Conservation (phyloP, 2,329 filamentous ascomycete species). For the Aspergillus phoenicis region DNA sequence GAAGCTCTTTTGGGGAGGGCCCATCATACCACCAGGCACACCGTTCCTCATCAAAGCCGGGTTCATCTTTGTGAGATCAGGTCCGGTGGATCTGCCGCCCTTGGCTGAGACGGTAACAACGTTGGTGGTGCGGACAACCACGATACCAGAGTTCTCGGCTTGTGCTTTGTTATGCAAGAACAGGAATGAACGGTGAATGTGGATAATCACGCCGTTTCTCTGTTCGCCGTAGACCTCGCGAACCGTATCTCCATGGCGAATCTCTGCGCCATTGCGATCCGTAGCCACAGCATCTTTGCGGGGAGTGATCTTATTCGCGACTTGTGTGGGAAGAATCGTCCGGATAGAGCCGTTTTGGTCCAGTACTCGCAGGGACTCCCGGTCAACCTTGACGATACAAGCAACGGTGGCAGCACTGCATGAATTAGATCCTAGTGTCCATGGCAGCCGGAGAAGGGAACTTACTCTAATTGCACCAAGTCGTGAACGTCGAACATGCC, state of each 20-base stretch:
- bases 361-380: slow-evolving; percentile 84
- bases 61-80: slow-evolving; percentile 89
- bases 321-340: slow-evolving; percentile 84
- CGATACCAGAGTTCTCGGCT: slow-evolving; percentile 85
- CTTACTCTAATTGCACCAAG: slow-evolving; percentile 84
- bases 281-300: slow-evolving; percentile 86
- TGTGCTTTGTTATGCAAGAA: slow-evolving; percentile 84
- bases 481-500: slow-evolving; percentile 92
- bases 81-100: slow-evolving; percentile 74
- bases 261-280: slow-evolving; percentile 90
- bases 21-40: slow-evolving; percentile 53
- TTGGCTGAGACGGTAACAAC: slow-evolving; percentile 93
- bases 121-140: slow-evolving; percentile 81
- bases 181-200: slow-evolving; percentile 89
- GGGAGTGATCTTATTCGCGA: slow-evolving; percentile 82
- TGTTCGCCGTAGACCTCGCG: slow-evolving; percentile 86
- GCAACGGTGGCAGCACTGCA: slow-evolving; percentile 78
- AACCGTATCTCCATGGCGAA: slow-evolving; percentile 86
- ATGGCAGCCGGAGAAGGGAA: slow-evolving; percentile 23
- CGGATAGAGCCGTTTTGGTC: slow-evolving; percentile 86
- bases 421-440: slow-evolving; percentile 30
- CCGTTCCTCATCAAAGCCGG: slow-evolving; percentile 77
- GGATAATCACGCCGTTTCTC: slow-evolving; percentile 83
- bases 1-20: slow-evolving; percentile 67
- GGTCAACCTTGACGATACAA: slow-evolving; percentile 91